Conservation (phyloP, 2,329 filamentous ascomycete genomes). For the Fusarium sp. region DNA sequence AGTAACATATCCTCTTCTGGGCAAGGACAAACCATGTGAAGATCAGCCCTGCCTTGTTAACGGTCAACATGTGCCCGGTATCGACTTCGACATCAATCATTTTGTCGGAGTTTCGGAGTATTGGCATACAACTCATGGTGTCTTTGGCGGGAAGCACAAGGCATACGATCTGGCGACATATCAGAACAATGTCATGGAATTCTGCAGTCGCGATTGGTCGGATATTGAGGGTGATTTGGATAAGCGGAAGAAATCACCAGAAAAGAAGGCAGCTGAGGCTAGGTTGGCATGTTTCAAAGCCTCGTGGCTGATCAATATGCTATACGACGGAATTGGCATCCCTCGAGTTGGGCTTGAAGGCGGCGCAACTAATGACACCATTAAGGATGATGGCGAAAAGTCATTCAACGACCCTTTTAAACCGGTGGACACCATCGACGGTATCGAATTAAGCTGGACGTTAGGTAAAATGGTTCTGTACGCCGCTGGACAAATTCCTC, state of each 20-base stretch:
- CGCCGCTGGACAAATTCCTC: slow-evolving; percentile 86
- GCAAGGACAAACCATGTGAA: slow-evolving; percentile 87
- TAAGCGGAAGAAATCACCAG: slow-evolving; percentile 77
- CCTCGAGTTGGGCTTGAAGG: slow-evolving; percentile 85
- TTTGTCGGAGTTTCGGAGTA: slow-evolving; percentile 98
- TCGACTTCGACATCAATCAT: slow-evolving; percentile 97
- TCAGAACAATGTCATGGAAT: slow-evolving; percentile 84
- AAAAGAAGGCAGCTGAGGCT: slow-evolving; percentile 82
- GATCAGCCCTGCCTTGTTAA: slow-evolving; percentile 90
- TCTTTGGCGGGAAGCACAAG: slow-evolving; percentile 84
- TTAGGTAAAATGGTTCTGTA: slow-evolving; percentile 97
- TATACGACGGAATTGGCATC: slow-evolving; percentile 95
- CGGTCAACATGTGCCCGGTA: slow-evolving; percentile 91
- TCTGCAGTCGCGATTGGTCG: slow-evolving; percentile 87
- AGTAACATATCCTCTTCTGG: slow-evolving; percentile 85
- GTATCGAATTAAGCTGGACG: slow-evolving; percentile 96
- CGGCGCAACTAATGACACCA: slow-evolving; percentile 73
- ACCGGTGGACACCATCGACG: slow-evolving; percentile 91
- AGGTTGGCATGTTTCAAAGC: slow-evolving; percentile 97
- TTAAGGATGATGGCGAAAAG: slow-evolving; percentile 77
- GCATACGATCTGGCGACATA: slow-evolving; percentile 93
- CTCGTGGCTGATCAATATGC: slow-evolving; percentile 95
- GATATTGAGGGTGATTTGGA: slow-evolving; percentile 76
- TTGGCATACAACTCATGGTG: slow-evolving; percentile 97
- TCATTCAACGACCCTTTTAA: slow-evolving; percentile 86